Evolutionary conservation across 306 rosid genomes (phyloP), one percentile per base, ranked within the genome.

Genomic region (Pachyrhizus erosus): DNA sequence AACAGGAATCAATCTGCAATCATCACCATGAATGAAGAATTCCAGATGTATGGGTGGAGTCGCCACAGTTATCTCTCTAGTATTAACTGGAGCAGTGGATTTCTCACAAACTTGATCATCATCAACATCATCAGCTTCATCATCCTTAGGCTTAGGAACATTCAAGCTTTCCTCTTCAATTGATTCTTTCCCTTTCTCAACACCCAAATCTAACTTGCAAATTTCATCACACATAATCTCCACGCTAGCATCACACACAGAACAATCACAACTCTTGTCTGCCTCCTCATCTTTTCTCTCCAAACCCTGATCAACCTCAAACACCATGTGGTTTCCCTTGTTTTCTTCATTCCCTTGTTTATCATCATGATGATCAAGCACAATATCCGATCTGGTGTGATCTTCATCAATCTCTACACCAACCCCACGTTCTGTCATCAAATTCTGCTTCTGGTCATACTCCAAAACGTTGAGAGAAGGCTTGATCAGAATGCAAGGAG

Each of bases 1-100:
- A 67, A 96, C 80, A n/a, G 98, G 99, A 86, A 96, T 88, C 90
- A 96, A 72, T 12, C 87, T 86, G 82, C 92, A 89, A 81, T 89
- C 97, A 39, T 96, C 91, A 21, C 88, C 91, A 70, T 84, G 92
- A 83, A 96, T 90, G 87, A 85, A 90, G 86, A 96, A 96, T 70
- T 96, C 99, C 54, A 93, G 92, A 88, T 93, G 97, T 67, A 74
- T 89, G 21, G 82, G 76, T 15, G 72, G 81, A 87, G 74, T 80
- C 58, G 86, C 91, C 45, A 55, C 80, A 51, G 80, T 52, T 23
- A 72, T 64, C 61, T 83, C 86, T 40, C 51, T 79, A 40, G n/a
- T 60, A 74, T 70, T 73, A 75, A 81, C 87, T 48, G 83, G 76
- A 76, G 26, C 70, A 69, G 45, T 14, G 79, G 34, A 77, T 80